phyloP scores from a whole-genome alignment of 2,329 filamentous ascomycete species.

The Beauveria brongniartii region DNA sequence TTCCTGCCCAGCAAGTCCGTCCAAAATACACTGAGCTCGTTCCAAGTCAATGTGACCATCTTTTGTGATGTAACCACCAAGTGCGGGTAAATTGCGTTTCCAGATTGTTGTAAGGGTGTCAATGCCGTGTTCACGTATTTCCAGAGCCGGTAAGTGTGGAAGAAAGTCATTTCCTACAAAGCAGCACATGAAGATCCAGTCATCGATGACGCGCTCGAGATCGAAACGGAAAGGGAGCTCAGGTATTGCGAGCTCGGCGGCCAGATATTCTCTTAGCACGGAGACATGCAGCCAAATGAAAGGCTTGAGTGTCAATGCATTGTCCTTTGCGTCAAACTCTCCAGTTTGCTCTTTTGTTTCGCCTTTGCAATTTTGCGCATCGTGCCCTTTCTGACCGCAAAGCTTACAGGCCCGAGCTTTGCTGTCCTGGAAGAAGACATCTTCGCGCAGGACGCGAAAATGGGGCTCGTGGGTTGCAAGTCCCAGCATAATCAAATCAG shows the following conservation, averaged over 20 bases:
- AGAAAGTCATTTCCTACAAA: constrained; percentile 98
- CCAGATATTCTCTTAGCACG: constrained; percentile 85
- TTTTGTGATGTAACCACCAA: constrained; percentile 95
- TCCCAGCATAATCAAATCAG: constrained; percentile 97
- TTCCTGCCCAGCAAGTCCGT: constrained; percentile 85
- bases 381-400: constrained; percentile 88
- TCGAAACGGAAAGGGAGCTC: constrained; percentile 83
- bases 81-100: constrained; percentile 81
- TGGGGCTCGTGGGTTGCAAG: constrained; percentile 95
- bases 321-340: constrained; percentile 76
- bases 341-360: constrained; percentile 69
- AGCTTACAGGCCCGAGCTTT: constrained; percentile 76
- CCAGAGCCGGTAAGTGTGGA: constrained; percentile 91
- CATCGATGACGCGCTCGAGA: constrained; percentile 86
- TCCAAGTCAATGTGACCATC: constrained; percentile 86
- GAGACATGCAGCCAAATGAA: constrained; percentile 98
- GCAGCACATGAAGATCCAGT: constrained; percentile 99
- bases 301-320: constrained; percentile 65
- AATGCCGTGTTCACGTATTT: constrained; percentile 95
- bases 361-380: constrained; percentile 77
- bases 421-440: constrained; percentile 87
- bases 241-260: constrained; percentile 77
- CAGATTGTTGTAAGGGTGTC: constrained; percentile 95
- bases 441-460: constrained; percentile 91
- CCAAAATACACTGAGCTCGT: constrained; percentile 78